Conservation (phyloP, 2,329 filamentous ascomycete species). For the Claviceps sp. region DNA sequence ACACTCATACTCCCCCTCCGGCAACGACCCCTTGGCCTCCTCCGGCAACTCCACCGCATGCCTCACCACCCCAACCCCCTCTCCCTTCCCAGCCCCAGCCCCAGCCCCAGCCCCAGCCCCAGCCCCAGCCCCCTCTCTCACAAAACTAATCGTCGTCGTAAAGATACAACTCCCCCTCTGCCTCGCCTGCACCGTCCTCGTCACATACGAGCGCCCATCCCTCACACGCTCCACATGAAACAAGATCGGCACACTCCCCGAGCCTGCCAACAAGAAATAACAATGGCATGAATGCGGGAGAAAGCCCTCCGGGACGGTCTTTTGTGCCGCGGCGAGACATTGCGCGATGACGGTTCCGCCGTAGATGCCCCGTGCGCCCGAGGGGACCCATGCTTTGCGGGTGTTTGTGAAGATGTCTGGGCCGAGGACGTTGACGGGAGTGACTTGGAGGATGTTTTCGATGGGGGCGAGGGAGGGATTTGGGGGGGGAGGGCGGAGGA, state of each 20-base stretch:
- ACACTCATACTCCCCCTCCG: no score
- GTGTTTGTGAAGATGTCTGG: slow-evolving; percentile 95
- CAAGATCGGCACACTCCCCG: slow-evolving; percentile 70
- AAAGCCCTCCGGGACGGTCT: slow-evolving; percentile 70
- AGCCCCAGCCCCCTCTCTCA: slow-evolving; percentile 31
- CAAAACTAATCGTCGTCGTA: slow-evolving; percentile 87
- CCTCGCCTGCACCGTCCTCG: slow-evolving; percentile 87
- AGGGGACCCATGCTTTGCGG: slow-evolving; percentile 80
- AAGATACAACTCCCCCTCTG: slow-evolving; percentile 86
- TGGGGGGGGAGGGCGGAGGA: slow-evolving; percentile 56
- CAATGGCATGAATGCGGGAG: slow-evolving; percentile 94
- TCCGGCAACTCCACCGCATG: no score
- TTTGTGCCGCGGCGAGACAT: slow-evolving; percentile 74
- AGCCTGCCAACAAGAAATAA: slow-evolving; percentile 92
- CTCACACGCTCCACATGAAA: slow-evolving; percentile 93
- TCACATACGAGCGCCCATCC: slow-evolving; percentile 79
- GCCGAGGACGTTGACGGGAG: slow-evolving; percentile 61
- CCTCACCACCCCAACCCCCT: no score
- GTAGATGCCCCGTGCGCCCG: slow-evolving; percentile 83
- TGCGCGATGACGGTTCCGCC: slow-evolving; percentile 90
- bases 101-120: slow-evolving; percentile 11
- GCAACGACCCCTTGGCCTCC: no score
- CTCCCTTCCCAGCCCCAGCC: no score
- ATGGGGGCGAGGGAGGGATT: slow-evolving; percentile 65
- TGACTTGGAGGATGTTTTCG: slow-evolving; percentile 81